Base-by-base conservation (phyloP, 2,329 filamentous ascomycete species). In the Alternaria ventricosa region DNA sequence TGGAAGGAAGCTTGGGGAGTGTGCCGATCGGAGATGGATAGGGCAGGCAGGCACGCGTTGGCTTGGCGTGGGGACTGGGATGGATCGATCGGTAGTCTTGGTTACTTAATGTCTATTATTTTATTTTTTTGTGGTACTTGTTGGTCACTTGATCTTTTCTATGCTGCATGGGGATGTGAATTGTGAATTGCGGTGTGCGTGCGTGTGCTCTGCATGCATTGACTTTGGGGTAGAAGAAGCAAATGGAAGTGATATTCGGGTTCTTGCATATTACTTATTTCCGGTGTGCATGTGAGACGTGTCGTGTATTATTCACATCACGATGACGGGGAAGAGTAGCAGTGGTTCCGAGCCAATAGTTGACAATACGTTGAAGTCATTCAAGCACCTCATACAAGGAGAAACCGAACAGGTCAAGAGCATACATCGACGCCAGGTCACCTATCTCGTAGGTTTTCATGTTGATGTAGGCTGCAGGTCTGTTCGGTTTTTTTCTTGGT, bases 1-100 rank as follows among this genome's bases (percentile, higher is more conserved):
- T 23, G 20, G 20, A 23, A 53, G 49, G 30, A 53, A 53, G 30
- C 49, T 53, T 53, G 49, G 49, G 49, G 22, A 33, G 4, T 22
- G 20, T 53, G 49, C 30, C 30, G 49, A 53, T 53, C 49, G 49
- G 13, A 36, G 28, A 25, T 41, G 28, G 49, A 53, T 25, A 20
- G 53, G 58, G 51, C 30, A 60, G 47, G 28, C 23, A 46, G 49
- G 58, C 58, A 60, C 51, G 30, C 53, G 58, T 27, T 33, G 27
- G 43, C 57, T 60, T 60, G 57, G 57, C 57, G 27, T 13, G 25
- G 11, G 45, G 20, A 20, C 27, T 25, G 18, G 36, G 10, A 56
- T 23, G 41, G 22, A 41, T 47, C 22, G 18, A 55, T 60, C 28
- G 36, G 51, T 49, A 56, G 45, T 53, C n/a, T 47, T 30, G 36